A percentile compares a stretch with the other conserved stretches of the same genome.
phyloP scores from a whole-genome alignment of 495 filamentous ascomycete species.

The Annulohypoxylon stygium region DNA sequence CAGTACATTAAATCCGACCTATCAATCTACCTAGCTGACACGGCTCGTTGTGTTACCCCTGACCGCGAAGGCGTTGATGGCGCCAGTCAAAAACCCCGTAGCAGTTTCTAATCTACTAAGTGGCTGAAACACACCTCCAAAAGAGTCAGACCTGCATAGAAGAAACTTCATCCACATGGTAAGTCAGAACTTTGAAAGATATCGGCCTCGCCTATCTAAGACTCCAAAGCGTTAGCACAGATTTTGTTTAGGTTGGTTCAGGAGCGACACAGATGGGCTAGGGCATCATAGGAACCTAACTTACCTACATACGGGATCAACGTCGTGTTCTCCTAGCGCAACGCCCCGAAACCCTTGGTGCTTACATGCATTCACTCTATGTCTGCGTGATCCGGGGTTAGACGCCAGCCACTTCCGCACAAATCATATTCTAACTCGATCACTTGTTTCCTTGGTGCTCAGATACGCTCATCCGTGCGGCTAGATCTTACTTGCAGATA shows the following conservation, averaged over 20 bases:
- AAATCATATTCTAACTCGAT: slow-evolving; percentile 3
- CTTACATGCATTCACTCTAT: slow-evolving; percentile 8
- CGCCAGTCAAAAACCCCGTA: not conserved
- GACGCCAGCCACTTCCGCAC: slow-evolving; percentile 2
- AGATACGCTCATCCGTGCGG: not conserved
- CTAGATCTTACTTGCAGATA: slow-evolving; percentile 3
- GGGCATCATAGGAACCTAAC: slow-evolving; percentile 7
- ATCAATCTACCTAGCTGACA: not conserved
- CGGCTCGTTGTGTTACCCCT: slow-evolving; percentile 2
- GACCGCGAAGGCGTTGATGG: not conserved
- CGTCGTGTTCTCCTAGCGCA: not conserved
- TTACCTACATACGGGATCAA: slow-evolving; percentile 19
- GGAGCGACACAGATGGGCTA: not conserved
- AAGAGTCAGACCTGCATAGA: slow-evolving; percentile 6
- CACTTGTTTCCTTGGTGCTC: slow-evolving; percentile 1
- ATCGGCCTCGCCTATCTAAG: slow-evolving; percentile 40
- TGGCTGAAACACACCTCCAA: slow-evolving; percentile 26
- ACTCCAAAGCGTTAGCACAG: not conserved
- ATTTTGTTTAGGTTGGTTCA: not conserved
- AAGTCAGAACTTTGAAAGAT: slow-evolving; percentile 12
- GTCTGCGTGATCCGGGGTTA: not conserved
- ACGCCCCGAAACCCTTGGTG: not conserved
- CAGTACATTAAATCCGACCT: not conserved
- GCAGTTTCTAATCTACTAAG: slow-evolving; percentile 15
- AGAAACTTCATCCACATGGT: slow-evolving; percentile 27